Percentiles rank a stretch among this genome's conserved stretches.
phyloP scores from a whole-genome alignment of 2,329 filamentous ascomycete species.

The Triangularia setosa region DNA sequence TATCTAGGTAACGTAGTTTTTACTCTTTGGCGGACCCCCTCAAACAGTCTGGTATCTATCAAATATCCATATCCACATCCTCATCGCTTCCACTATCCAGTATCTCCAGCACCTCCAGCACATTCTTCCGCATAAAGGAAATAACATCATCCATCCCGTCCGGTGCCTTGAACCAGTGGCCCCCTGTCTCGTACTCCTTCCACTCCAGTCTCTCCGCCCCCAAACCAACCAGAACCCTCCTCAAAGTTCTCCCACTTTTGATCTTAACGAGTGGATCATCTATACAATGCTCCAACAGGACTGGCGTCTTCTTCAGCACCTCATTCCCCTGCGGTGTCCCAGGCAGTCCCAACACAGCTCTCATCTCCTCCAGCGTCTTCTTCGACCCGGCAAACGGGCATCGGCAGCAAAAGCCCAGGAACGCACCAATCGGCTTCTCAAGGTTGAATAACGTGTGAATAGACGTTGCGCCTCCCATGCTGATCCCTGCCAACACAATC shows the following conservation, averaged over 20 bases:
- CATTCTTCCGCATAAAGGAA: not conserved
- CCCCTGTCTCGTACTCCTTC: not conserved
- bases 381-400: not conserved
- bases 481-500: not conserved
- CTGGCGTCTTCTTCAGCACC: not conserved
- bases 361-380: not conserved
- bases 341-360: not conserved
- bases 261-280: not conserved
- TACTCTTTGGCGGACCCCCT: no score
- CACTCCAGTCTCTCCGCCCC: not conserved
- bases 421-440: not conserved
- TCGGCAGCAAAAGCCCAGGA: not conserved
- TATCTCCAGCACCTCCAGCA: not conserved
- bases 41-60: not conserved
- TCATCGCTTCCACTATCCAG: not conserved
- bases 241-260: not conserved
- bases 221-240: not conserved
- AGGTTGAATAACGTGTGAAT: not conserved
- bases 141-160: not conserved
- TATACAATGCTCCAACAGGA: not conserved
- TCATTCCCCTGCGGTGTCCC: not conserved
- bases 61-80: not conserved
- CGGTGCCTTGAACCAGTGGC: not conserved
- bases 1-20: no score
- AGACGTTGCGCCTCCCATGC: not conserved